These are phyloP conservation scores for Trichoderma sp. DNA, from an alignment of 2,329 filamentous ascomycete species.

Conservation along the genomic window DNA sequence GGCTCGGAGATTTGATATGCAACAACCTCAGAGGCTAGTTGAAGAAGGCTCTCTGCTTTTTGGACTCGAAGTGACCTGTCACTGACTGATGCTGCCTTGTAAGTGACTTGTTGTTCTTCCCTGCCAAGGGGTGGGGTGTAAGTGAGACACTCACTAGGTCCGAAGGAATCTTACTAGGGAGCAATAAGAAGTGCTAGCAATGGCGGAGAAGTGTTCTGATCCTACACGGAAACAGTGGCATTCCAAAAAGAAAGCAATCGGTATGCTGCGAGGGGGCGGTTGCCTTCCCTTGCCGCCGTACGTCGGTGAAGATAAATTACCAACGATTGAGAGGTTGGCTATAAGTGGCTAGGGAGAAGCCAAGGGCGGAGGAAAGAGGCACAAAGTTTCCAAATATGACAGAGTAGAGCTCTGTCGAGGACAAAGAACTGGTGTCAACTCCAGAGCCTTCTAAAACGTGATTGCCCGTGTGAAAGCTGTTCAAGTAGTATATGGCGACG, in stretches of 20 bases:
- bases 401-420: not conserved
- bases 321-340: not conserved
- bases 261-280: conserved; percentile 19
- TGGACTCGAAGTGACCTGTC: conserved; percentile 30
- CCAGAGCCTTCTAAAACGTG: not conserved
- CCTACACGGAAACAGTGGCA: conserved; percentile 38
- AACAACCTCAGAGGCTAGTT: conserved; percentile 31
- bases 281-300: conserved; percentile 26
- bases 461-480: not conserved
- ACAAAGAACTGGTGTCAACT: not conserved
- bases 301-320: conserved; percentile 22
- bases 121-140: conserved; percentile 29
- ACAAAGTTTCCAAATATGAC: not conserved
- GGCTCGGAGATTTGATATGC: conserved; percentile 41
- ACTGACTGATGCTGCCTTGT: conserved; percentile 30
- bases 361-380: not conserved
- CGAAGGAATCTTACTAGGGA: conserved; percentile 35
- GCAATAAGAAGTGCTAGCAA: conserved; percentile 31
- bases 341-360: not conserved
- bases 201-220: conserved; percentile 35
- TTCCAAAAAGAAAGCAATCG: conserved; percentile 35
- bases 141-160: conserved; percentile 36
- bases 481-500: not conserved
- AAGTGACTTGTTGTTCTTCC: conserved; percentile 33
- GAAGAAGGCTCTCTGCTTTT: conserved; percentile 31